Base-by-base conservation (phyloP, 2,329 filamentous ascomycete species). In the Penicillium sp. region DNA sequence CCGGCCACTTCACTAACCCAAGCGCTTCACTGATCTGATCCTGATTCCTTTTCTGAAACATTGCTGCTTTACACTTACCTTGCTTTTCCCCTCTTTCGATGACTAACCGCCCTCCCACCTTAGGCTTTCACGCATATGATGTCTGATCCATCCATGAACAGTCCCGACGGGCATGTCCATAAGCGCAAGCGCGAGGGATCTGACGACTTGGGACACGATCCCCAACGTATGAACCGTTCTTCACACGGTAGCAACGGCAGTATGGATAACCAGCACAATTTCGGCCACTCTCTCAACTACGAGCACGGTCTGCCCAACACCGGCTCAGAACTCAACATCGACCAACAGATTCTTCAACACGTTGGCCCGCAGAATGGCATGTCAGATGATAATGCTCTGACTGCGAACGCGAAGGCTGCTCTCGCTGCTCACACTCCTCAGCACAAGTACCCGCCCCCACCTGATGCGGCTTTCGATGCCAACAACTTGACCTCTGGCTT, bases 341-440 rank as follows among this genome's bases (percentile, higher is more conserved):
- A 78, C 54, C 76, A 77, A 60, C 76, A 78, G 52, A 76, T 79
- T 29, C 70, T 82, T 42, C 78, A 81, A 52, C 78, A 80, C 62
- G 74, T 80, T 39, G 78, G 78, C 10, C 77, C 79, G 48, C 82
- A 84, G 60, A 86, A 84, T 62, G 82, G 82, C 54, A 75, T 81
- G 44, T 74, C 78, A 2, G 76, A 78, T 60, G 77, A 80, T 52
- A 79, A 73, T 57, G 71, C 76, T 26, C 71, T 79, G 52, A 79
- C 78, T 22, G 78, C 78, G 6, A 79, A 79, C 58, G 78, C 78
- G 22, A 79, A 79, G 61, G 78, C 78, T 26, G 78, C 78, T 37
- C 68, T 80, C 42, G 77, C 76, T 48, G 76, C 76, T 4, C 77
- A 79, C 37, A 70, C 71, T 46, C 74, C 75, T 33, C 73, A 78